Base-by-base conservation (phyloP, 1,284 basidiomycete species). In the Neotropicomus parvogracilis region DNA sequence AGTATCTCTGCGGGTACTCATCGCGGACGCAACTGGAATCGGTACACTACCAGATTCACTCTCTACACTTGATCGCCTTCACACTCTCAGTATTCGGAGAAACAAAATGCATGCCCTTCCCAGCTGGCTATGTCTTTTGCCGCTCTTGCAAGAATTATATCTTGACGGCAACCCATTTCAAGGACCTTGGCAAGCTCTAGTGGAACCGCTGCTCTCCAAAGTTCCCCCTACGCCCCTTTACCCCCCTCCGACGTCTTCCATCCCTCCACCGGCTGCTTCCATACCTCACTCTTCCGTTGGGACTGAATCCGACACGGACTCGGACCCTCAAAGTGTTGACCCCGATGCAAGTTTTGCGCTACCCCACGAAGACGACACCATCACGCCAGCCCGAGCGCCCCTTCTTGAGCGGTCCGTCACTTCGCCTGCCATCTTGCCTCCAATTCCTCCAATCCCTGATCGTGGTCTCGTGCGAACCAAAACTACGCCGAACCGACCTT, bases 131-230 rank as follows among this genome's bases (percentile, higher is more conserved):
- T 91, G 90, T 65, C 79, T 89, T 28, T 76, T 99, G 27, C 77
- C 81, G 16, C 80, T 81, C 33, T 77, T 99, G 40, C 91, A 95
- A 66, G 87, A 85, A 5, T 75, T 99, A 3, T 85, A 88, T 54
- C 81, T 99, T 26, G 95, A 98, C 58, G 89, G 86, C 27, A 99
- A 99, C 66, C 88, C 91, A 8, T 97, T 98, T 69, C 85, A 90
- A 54, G 86, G 88, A 4, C 88, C 92, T 3, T 97, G 95, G 93
- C 81, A 83, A 60, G 83, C 86, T 27, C 76, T 99, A 46, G 84
- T 97, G 21, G 86, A 88, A 49, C 92, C 93, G 4, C 69, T 91
- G 39, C 71, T 89, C 17, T 75, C 82, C 44, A 85, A 81, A 64
- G 63, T 67, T 19, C 80, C 82, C 28, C 68, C 76, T 60, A 77